phyloP scores from a whole-genome alignment of 495 filamentous ascomycete genomes.

The Cryomyces antarcticus region DNA sequence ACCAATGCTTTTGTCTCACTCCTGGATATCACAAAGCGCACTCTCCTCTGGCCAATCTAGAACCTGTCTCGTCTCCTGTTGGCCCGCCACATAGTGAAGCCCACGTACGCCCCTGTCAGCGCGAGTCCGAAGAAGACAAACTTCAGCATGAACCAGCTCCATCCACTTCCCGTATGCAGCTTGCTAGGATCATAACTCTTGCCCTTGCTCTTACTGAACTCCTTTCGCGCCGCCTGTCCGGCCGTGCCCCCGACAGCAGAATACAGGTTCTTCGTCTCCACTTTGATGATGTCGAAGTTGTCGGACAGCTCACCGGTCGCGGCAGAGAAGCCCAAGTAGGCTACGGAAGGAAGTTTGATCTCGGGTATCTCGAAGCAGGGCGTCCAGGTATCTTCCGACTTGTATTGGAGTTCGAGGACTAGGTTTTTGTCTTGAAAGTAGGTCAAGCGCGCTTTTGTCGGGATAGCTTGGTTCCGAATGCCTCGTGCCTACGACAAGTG shows the following conservation, averaged over 20 bases:
- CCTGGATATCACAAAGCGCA: neutral
- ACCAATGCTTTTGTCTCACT: neutral
- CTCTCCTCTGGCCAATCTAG: neutral
- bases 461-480: slow-evolving; percentile 48
- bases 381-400: slow-evolving; percentile 68
- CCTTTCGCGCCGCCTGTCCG: slow-evolving; percentile 8
- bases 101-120: slow-evolving; percentile 55
- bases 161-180: slow-evolving; percentile 34
- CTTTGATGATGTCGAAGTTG: slow-evolving; percentile 89
- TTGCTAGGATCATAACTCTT: too few species aligned
- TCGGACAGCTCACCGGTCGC: slow-evolving; percentile 94
- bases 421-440: slow-evolving; percentile 94
- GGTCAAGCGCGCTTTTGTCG: slow-evolving; percentile 73
- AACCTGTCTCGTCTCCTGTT: slow-evolving; percentile 61
- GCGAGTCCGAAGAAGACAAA: slow-evolving; percentile 51
- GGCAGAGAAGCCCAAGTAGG: slow-evolving; percentile 87
- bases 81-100: slow-evolving; percentile 62
- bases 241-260: slow-evolving; percentile 6
- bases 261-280: slow-evolving; percentile 81
- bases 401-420: slow-evolving; percentile 85
- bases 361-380: slow-evolving; percentile 59
- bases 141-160: slow-evolving; percentile 88
- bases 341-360: slow-evolving; percentile 65
- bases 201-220: slow-evolving; percentile 2
- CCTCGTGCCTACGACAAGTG: slow-evolving; percentile 44